phyloP scores from a whole-genome alignment of 2,329 filamentous ascomycete species.

The Fusarium xylarioides region DNA sequence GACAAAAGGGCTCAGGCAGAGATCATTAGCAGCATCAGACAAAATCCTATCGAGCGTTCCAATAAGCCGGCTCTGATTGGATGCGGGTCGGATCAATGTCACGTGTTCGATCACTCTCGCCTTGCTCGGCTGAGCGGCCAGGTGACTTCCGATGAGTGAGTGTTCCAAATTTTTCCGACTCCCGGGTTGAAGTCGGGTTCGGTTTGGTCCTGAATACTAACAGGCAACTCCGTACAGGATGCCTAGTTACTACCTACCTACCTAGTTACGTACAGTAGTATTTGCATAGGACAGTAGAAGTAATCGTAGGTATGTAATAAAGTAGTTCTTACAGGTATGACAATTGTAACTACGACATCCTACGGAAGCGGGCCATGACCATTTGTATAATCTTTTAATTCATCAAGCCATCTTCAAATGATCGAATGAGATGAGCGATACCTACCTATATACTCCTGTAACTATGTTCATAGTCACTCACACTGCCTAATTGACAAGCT shows the following conservation, averaged over 20 bases:
- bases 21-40: conserved; percentile 49
- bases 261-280: background rate
- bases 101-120: conserved; percentile 43
- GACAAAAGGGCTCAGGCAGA: conserved; percentile 53
- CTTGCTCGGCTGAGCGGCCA: conserved; percentile 37
- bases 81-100: conserved; percentile 45
- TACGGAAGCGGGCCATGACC: background rate
- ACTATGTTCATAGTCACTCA: background rate
- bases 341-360: background rate
- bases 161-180: conserved; percentile 36
- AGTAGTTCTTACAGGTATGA: background rate
- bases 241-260: too few relatives aligned
- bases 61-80: conserved; percentile 56
- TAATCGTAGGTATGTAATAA: background rate
- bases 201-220: background rate
- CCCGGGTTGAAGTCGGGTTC: conserved; percentile 30
- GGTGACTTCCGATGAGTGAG: conserved; percentile 14
- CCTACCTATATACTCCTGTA: background rate
- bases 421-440: background rate
- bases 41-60: conserved; percentile 54
- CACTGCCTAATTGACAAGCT: background rate
- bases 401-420: background rate
- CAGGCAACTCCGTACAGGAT: too few relatives aligned
- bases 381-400: background rate
- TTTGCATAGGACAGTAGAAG: background rate